Base-by-base conservation (phyloP, 345 rosid species). In the Draba incana region DNA sequence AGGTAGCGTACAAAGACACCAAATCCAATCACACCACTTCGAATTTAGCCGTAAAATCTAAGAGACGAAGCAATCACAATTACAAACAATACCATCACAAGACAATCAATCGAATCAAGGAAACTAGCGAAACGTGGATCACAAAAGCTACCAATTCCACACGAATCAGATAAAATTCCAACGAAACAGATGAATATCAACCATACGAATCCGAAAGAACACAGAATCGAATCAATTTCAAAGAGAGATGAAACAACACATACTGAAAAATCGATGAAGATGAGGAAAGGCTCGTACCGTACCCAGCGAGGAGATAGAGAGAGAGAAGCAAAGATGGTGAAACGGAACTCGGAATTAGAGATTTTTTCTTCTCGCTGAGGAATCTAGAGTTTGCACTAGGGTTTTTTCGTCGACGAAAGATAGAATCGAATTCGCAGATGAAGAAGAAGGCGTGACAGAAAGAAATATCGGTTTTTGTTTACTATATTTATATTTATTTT, bases 351-450 rank as follows among this genome's bases (percentile, higher is more conserved):
- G 38, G 35, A 24, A 45, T n/a, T 60, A 59, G 0, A 52, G 38
- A 66, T 52, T 14, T 35, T 27, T 27, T 67, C 73, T 74, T 59
- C 68, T 66, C 73, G 50, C 68, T 24, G 63, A 66, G 72, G 66
- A 31, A 30, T 42, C 41, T 50, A 6, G 57, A 50, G 45, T 53
- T 35, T 15, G 62, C 10, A n/a, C n/a, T 67, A 74, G 68, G 78
- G 68, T 54, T 74, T 68, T 24, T 61, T 35, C 39, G 39, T 35
- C 63, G 50, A 52, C 5, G 57, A 33, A 73, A 66, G 78, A 66
- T 37, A 57, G 37, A 72, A 66, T 66, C 72, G 72, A 44, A 59
- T 47, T 64, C 35, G 24, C 23, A 10, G 4, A 33, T 0, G 16
- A 45, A 3, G 49, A 4, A 56, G 45, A 42, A 50, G 48, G 42